Percentiles rank a stretch among this genome's conserved stretches.
Conservation (phyloP, 345 rosid genomes). For the Zanthoxylum bungeanum region DNA sequence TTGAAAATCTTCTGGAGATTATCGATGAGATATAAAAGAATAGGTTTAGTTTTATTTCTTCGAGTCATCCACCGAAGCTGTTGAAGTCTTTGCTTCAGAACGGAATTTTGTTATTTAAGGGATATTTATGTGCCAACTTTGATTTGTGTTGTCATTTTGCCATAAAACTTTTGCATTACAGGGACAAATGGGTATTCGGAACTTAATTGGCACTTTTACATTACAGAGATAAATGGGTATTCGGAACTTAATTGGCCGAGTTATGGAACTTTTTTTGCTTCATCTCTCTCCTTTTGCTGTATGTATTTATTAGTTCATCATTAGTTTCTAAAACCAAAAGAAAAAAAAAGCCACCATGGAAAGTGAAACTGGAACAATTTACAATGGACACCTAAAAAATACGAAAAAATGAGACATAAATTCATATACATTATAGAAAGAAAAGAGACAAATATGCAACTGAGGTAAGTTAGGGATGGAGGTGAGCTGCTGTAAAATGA, state of each 20-base stretch:
- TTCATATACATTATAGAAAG: too few species aligned
- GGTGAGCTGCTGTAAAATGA: too few species aligned
- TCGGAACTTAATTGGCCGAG: neutral
- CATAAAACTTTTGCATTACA: neutral
- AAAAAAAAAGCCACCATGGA: neutral
- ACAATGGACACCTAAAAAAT: neutral
- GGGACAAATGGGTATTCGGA: neutral
- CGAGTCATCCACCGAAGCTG: neutral
- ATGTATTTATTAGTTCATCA: neutral
- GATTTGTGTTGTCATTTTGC: neutral
- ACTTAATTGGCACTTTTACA: neutral
- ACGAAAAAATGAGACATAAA: neutral
- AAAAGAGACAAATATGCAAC: too few species aligned
- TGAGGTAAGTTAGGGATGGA: too few species aligned
- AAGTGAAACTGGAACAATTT: neutral
- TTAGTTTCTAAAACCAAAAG: neutral
- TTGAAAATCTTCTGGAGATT: constrained; percentile 77
- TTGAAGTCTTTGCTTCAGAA: neutral
- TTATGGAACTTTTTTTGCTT: neutral
- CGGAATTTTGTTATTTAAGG: constrained; percentile 5
- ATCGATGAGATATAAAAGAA: constrained; percentile 58
- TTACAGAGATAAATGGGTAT: neutral
- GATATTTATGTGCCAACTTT: neutral
- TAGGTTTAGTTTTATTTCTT: neutral
- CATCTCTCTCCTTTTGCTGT: neutral